phyloP scores from a whole-genome alignment of 805 yeast species.

The Ogataea nakhonphanomensis region DNA sequence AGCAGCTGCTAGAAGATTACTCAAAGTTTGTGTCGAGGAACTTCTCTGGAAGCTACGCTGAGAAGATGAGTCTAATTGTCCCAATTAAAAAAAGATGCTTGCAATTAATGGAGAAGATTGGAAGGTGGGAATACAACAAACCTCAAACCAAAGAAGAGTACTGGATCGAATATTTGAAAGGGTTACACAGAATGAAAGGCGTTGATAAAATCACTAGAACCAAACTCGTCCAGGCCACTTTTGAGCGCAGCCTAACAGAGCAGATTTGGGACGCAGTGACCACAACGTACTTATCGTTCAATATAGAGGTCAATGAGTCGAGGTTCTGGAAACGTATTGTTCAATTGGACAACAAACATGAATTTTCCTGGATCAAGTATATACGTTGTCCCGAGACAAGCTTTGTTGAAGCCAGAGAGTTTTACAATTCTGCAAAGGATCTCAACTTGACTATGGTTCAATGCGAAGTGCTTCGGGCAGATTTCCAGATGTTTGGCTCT shows the following conservation, averaged over 20 bases:
- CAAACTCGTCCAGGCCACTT: constrained; percentile 21
- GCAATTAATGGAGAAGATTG: constrained; percentile 31
- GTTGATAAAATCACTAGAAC: constrained; percentile 8
- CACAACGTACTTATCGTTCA: constrained; percentile 23
- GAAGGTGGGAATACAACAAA: constrained; percentile 33
- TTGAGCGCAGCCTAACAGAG: constrained; percentile 31
- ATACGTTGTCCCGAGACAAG: no score
- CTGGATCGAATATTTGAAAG: constrained; percentile 19
- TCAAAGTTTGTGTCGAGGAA: constrained; percentile 39
- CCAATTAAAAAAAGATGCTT: constrained; percentile 32
- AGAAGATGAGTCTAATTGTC: constrained; percentile 37
- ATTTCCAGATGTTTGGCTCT: constrained; percentile 4
- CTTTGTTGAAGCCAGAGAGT: background rate
- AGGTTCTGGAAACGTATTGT: constrained; percentile 4
- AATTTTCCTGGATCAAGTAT: background rate
- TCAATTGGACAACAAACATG: background rate
- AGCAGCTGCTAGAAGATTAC: constrained; percentile 37
- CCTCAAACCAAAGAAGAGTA: constrained; percentile 12
- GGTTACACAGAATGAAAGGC: constrained; percentile 8
- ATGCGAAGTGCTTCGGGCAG: constrained; percentile 7
- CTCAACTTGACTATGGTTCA: background rate
- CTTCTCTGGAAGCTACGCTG: constrained; percentile 31
- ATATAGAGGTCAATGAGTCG: constrained; percentile 3
- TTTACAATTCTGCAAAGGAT: background rate
- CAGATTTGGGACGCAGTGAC: constrained; percentile 31